These are phyloP conservation scores for Adansonia gregorii DNA, from an alignment of 441 rosid species.

Conservation along the genomic window DNA sequence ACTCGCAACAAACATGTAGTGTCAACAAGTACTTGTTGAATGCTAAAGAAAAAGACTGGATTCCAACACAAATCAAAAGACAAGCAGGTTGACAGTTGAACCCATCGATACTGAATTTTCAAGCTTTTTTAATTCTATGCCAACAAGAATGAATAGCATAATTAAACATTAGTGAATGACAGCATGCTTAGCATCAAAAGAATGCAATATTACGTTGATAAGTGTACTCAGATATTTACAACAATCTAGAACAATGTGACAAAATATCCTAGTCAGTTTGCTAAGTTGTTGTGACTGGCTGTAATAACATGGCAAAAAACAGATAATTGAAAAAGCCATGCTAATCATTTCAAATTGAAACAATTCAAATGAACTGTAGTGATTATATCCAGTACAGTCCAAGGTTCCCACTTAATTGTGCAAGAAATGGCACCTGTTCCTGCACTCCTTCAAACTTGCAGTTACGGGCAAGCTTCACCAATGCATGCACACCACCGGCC, in stretches of 20 bases:
- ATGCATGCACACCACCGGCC: constrained; percentile 93
- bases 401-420: not conserved
- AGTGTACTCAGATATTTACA: not conserved
- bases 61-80: constrained; percentile 3
- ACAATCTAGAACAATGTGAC: not conserved
- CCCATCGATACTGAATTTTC: constrained; percentile 13
- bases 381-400: not conserved
- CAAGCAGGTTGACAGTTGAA: constrained; percentile 3
- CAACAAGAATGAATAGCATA: not conserved
- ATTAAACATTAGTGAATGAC: not conserved
- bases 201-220: not conserved
- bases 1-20: constrained; percentile 21
- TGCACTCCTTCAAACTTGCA: constrained; percentile 97
- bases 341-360: constrained; percentile 4
- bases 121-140: not conserved
- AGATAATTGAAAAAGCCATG: not conserved
- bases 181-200: not conserved
- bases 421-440: constrained; percentile 74
- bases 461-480: constrained; percentile 91
- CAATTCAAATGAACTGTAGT: not conserved
- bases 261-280: not conserved
- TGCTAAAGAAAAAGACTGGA: not conserved
- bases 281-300: not conserved
- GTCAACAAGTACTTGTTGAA: constrained; percentile 6
- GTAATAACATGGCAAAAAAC: not conserved